phyloP scores from a whole-genome alignment of 106 monocot genomes.

The Dioscorea dumetorum region DNA sequence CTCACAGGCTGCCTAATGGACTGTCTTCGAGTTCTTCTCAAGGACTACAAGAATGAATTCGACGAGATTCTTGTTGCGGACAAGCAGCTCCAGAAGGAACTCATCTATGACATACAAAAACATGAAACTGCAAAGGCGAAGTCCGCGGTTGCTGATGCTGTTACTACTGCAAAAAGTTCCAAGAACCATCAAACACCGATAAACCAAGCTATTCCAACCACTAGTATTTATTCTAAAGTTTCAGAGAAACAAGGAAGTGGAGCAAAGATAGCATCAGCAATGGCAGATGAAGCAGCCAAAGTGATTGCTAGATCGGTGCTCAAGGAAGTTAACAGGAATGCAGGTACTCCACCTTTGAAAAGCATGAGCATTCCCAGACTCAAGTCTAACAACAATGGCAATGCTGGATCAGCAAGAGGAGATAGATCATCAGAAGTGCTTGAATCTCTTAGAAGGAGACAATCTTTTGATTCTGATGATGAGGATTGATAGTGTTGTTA shows the following conservation, averaged over 20 bases:
- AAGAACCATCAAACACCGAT: constrained; percentile 16
- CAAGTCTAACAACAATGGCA: constrained; percentile 5
- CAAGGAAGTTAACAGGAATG: constrained; percentile 41
- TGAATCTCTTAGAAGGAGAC: constrained; percentile 47
- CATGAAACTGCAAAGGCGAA: constrained; percentile 55
- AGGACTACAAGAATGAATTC: constrained; percentile 90
- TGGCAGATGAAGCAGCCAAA: constrained; percentile 42
- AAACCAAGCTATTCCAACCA: neutral
- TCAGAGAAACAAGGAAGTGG: constrained; percentile 27
- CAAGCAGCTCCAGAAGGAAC: constrained; percentile 92
- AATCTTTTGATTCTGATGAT: constrained; percentile 47
- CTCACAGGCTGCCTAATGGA: constrained; percentile 89
- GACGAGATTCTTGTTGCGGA: constrained; percentile 92
- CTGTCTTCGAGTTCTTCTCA: constrained; percentile 68
- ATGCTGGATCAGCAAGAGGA: neutral
- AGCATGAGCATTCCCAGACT: constrained; percentile 66
- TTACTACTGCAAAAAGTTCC: constrained; percentile 13
- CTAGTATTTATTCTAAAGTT: constrained; percentile 17
- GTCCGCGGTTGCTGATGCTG: constrained; percentile 25
- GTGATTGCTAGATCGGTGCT: constrained; percentile 53
- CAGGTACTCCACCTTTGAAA: constrained; percentile 28
- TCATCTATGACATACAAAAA: constrained; percentile 89
- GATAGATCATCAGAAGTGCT: constrained; percentile 12
- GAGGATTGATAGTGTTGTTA: constrained; percentile 17
- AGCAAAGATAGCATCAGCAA: constrained; percentile 34